Conservation (phyloP, 352 stramenopile genomes). For the Blastocystis sp. region DNA sequence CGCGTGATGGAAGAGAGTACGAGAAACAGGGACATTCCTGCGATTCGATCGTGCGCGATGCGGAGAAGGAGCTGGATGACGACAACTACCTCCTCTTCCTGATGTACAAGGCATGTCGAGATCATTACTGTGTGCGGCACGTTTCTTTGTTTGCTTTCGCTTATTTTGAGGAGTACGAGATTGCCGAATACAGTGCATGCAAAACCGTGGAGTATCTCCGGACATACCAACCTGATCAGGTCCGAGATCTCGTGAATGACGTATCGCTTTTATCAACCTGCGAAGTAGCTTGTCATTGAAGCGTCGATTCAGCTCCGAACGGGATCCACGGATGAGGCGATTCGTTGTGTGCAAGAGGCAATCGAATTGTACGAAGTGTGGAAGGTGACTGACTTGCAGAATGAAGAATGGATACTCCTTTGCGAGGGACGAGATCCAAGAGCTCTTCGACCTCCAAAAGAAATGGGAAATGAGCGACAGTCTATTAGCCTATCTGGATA, state of each 20-base stretch:
- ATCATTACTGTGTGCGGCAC: not conserved
- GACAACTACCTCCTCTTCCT: slow-evolving; percentile 7
- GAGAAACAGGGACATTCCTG: not conserved
- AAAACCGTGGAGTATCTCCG: not conserved
- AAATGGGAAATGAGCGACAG: slow-evolving; percentile 11
- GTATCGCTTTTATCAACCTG: not conserved
- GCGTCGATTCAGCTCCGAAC: not conserved
- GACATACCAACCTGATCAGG: slow-evolving; percentile 3
- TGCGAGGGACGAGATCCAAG: not conserved
- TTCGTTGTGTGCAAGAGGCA: not conserved
- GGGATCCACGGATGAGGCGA: not conserved
- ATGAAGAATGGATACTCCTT: not conserved
- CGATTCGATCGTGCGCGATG: not conserved
- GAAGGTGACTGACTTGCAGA: not conserved
- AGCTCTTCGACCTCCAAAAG: not conserved
- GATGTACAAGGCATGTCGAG: not conserved
- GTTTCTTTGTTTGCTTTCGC: not conserved
- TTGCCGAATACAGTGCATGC: not conserved
- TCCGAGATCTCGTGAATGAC: not conserved
- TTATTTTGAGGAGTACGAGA: not conserved
- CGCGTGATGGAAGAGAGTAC: not conserved
- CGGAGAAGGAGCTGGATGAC: not conserved
- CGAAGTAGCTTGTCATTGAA: not conserved
- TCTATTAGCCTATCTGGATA: not conserved
- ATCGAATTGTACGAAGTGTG: not conserved